phyloP scores from a whole-genome alignment of 2,329 filamentous ascomycete species.

The Gnomoniopsis smithogilvyi region DNA sequence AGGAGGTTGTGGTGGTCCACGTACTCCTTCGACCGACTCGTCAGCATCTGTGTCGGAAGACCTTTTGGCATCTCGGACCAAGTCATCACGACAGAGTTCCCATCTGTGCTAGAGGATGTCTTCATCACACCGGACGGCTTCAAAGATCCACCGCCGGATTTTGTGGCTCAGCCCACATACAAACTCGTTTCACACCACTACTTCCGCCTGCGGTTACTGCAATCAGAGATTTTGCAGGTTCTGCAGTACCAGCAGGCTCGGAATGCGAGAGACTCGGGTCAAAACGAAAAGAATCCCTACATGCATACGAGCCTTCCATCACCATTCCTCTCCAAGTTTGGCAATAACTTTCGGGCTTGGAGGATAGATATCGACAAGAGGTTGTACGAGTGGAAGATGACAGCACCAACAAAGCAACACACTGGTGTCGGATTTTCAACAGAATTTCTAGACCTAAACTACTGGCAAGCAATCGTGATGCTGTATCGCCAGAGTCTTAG shows the following conservation, averaged over 20 bases:
- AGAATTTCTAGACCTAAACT: slow-evolving; percentile 90
- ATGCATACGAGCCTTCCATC: slow-evolving; percentile 79
- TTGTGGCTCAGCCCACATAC: slow-evolving; percentile 67
- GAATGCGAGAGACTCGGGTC: slow-evolving; percentile 64
- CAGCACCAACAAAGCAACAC: slow-evolving; percentile 71
- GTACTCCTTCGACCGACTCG: slow-evolving; percentile 91
- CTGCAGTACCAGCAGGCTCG: slow-evolving; percentile 89
- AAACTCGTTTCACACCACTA: slow-evolving; percentile 92
- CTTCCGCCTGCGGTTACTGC: slow-evolving; percentile 80
- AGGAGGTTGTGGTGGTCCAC: slow-evolving; percentile 95
- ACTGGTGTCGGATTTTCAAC: slow-evolving; percentile 87
- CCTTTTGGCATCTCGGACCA: slow-evolving; percentile 96
- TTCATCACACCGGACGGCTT: slow-evolving; percentile 83
- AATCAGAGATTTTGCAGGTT: slow-evolving; percentile 94
- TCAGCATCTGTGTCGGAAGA: slow-evolving; percentile 88
- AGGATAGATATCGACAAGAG: slow-evolving; percentile 81
- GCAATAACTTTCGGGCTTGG: slow-evolving; percentile 81
- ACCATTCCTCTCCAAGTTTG: slow-evolving; percentile 77
- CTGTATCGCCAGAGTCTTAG: slow-evolving; percentile 88
- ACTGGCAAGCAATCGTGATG: slow-evolving; percentile 97
- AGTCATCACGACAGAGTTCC: slow-evolving; percentile 93
- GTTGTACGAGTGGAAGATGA: slow-evolving; percentile 81
- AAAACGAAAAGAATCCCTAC: slow-evolving; percentile 64
- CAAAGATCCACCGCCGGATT: slow-evolving; percentile 53
- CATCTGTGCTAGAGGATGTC: slow-evolving; percentile 81